Percentiles rank a stretch among this genome's conserved stretches.
These are phyloP conservation scores for Cystobasidiopsis lactophilus DNA, from an alignment of 768 basidiomycete genomes.

Conservation along the genomic window DNA sequence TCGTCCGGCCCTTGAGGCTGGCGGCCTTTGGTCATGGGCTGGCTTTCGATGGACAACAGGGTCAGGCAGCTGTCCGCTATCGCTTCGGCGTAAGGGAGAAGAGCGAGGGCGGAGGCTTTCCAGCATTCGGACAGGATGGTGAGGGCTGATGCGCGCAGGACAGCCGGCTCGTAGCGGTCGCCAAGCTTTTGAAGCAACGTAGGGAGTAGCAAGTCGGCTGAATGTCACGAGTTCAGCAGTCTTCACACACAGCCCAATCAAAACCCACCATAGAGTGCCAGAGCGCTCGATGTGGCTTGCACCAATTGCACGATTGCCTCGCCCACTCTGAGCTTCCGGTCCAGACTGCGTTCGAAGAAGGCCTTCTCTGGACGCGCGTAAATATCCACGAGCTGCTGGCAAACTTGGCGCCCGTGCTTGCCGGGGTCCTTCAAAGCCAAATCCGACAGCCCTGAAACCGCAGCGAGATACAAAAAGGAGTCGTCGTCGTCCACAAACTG, in stretches of 20 bases:
- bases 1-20: conserved; percentile 35
- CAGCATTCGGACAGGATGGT: conserved; percentile 51
- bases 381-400: conserved; percentile 41
- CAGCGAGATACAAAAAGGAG: conserved; percentile 84
- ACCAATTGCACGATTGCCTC: conserved; percentile 67
- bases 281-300: conserved; percentile 43
- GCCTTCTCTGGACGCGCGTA: conserved; percentile 29
- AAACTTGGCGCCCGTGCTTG: conserved; percentile 47
- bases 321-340: conserved; percentile 51
- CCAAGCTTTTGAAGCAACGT: conserved; percentile 45
- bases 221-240: background rate
- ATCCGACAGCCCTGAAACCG: conserved; percentile 66
- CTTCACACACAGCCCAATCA: background rate
- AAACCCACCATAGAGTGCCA: conserved; percentile 44
- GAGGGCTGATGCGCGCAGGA: conserved; percentile 45
- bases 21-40: background rate
- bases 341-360: conserved; percentile 35
- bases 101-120: conserved; percentile 38
- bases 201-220: conserved; percentile 49
- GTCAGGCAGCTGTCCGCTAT: conserved; percentile 50
- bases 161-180: conserved; percentile 39
- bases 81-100: conserved; percentile 41
- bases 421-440: conserved; percentile 38
- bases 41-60: conserved; percentile 33
- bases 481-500: conserved; percentile 73